A percentile compares a stretch with the other conserved stretches of the same genome.
phyloP scores from a whole-genome alignment of 1,139 yeast species.

The Taphrina flavorubra region DNA sequence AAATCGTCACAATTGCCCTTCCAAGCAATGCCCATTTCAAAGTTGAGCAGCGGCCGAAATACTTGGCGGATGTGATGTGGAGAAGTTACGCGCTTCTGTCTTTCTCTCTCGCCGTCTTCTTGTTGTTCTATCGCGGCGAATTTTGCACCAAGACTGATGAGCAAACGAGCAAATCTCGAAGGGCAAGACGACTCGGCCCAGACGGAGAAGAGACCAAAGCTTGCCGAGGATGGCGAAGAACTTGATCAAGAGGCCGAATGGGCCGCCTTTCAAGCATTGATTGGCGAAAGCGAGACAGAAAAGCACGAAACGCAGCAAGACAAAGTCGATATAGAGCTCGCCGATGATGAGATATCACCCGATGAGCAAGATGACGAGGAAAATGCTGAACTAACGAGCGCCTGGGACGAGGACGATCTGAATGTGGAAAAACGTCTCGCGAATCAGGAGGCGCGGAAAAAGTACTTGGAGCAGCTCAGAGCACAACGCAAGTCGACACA shows the following conservation, averaged over 20 bases:
- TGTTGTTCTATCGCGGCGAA: background rate
- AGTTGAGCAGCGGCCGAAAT: background rate
- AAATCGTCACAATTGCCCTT: too few relatives aligned
- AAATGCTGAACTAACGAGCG: background rate
- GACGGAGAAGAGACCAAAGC: background rate
- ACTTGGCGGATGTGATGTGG: background rate
- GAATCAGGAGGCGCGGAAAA: slow-evolving; percentile 27
- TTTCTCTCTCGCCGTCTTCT: background rate
- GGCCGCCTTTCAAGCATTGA: slow-evolving; percentile 32
- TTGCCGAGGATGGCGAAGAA: background rate
- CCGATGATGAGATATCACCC: slow-evolving; percentile 5
- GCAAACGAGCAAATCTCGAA: slow-evolving; percentile 16
- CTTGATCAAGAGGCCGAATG: slow-evolving; percentile 34
- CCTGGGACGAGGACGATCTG: slow-evolving; percentile 22
- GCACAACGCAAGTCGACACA: slow-evolving; percentile 9
- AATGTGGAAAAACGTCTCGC: slow-evolving; percentile 30
- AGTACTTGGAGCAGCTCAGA: slow-evolving; percentile 17
- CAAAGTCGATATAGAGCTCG: background rate
- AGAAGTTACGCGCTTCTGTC: background rate
- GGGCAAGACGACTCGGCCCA: slow-evolving; percentile 3
- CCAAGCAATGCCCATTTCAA: too few relatives aligned
- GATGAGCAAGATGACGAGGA: slow-evolving; percentile 23
- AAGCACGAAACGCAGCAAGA: background rate
- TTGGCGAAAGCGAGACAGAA: slow-evolving; percentile 5
- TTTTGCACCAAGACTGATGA: background rate